Evolutionary conservation across 2,329 filamentous ascomycete species (phyloP).

Genomic region (Iodosphaeria phyllophila): DNA sequence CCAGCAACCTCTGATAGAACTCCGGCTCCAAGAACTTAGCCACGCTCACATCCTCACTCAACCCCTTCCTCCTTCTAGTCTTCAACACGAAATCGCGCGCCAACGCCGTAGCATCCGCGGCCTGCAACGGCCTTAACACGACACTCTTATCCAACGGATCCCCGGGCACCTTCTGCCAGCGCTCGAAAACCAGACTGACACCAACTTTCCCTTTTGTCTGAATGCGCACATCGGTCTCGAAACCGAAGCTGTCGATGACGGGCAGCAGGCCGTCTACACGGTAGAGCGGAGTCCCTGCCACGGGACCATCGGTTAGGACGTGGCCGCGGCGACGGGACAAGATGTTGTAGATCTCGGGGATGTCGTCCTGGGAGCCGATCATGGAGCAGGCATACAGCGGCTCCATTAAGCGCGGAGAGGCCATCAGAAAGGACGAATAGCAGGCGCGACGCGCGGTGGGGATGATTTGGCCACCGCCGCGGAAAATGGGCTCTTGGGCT

Average conservation of each 20-base stretch:
- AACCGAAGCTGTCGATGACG: conserved; percentile 93
- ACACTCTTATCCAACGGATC: conserved; percentile 85
- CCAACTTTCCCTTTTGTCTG: conserved; percentile 88
- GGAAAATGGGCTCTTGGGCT: conserved; percentile 79
- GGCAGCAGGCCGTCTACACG: conserved; percentile 80
- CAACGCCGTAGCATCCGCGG: conserved; percentile 72
- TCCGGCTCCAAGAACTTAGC: conserved; percentile 94
- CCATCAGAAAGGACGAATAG: conserved; percentile 95
- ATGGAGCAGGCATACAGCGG: conserved; percentile 86
- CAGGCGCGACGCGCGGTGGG: conserved; percentile 82
- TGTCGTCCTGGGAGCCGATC: conserved; percentile 78
- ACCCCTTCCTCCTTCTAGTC: conserved; percentile 78
- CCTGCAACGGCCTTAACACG: conserved; percentile 66
- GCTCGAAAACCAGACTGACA: conserved; percentile 82
- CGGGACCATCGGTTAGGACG: conserved; percentile 81
- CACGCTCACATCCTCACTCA: conserved; percentile 89
- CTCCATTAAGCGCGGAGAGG: conserved; percentile 89
- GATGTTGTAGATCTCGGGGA: conserved; percentile 79
- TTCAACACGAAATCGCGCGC: conserved; percentile 94
- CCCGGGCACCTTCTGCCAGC: conserved; percentile 89
- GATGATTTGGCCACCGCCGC: conserved; percentile 93
- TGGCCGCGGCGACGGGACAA: conserved; percentile 77
- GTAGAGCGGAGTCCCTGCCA: conserved; percentile 88
- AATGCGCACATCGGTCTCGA: conserved; percentile 92
- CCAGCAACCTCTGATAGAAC: conserved; percentile 71